phyloP scores from a whole-genome alignment of 305 asterid genomes.

The Fraxinus albicans region DNA sequence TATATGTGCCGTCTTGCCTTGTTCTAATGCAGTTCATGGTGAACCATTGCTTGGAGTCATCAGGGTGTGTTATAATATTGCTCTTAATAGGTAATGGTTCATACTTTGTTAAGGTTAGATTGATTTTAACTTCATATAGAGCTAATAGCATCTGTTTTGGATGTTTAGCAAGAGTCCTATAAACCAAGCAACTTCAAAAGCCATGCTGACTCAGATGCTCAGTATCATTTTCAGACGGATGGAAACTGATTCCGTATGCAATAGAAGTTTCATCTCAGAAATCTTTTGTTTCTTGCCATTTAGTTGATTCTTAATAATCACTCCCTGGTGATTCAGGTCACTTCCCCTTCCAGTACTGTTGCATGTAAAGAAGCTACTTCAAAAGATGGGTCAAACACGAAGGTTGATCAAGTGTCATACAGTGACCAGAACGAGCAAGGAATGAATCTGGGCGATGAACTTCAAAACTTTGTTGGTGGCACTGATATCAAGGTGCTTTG shows the following conservation, averaged over 20 bases:
- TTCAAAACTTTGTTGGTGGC: conserved; percentile 79
- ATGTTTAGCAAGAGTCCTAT: conserved; percentile 92
- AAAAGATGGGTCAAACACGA: conserved; percentile 42
- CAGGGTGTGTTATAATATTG: conserved; percentile 95
- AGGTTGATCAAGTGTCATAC: conserved; percentile 54
- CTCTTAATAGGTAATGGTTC: conserved; percentile 82
- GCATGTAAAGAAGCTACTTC: conserved; percentile 42
- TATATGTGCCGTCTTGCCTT: conserved; percentile 24
- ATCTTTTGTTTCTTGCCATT: conserved; percentile 25
- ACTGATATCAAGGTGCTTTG: conserved; percentile 83
- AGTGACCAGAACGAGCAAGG: conserved; percentile 59
- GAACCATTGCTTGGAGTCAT: conserved; percentile 89
- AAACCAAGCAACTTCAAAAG: conserved; percentile 97
- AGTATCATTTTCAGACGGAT: conserved; percentile 84
- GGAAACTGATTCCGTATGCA: conserved; percentile 81
- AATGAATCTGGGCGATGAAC: conserved; percentile 47
- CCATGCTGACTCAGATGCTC: conserved; percentile 98
- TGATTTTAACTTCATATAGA: conserved; percentile 23
- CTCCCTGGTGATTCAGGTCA: conserved; percentile 49
- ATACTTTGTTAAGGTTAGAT: conserved; percentile 26
- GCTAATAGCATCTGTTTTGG: conserved; percentile 35
- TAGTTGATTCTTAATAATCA: conserved; percentile 15
- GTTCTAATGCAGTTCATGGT: conserved; percentile 84
- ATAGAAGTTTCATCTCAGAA: conserved; percentile 16
- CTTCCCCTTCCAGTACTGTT: conserved; percentile 45